Base-by-base conservation (phyloP, 2,329 filamentous ascomycete genomes). In the Arthrobotrys megalospora region DNA sequence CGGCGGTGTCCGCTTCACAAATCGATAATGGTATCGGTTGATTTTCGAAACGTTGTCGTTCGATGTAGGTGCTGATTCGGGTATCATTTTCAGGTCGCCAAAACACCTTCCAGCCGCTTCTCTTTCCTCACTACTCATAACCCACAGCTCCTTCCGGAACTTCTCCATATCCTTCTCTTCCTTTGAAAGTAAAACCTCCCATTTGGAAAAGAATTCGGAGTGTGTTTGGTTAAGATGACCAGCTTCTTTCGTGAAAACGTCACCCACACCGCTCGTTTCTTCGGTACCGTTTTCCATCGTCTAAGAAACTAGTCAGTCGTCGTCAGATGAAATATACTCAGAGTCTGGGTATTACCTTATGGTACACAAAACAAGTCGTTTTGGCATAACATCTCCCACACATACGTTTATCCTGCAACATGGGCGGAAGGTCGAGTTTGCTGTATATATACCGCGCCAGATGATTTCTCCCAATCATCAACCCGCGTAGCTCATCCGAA, bases 401-500 rank as follows among this genome's bases (percentile, higher is more conserved):
- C 81, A 92, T 89, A 83, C 92, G 91, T 76, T 93, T 90, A 82
- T 91, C 93, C 83, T 91, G 92, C 70, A 96, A 88, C 91, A 99
- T 96, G 0, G 91, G 90, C 0, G 96, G 96, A 28, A 99, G 87
- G 79, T 93, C 90, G 80, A 92, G 91, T 75, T 93, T 90, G 82
- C 96, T 91, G 72, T 93, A 91, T 48, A 97, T 90, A 82, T 93
- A 94, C 81, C 91, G 92, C 2, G 95, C 94, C 16, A 99, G 86
- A 80, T 93, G 90, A 82, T 99, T 99, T 65, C 96, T 91, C 84
- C 97, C 92, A 86, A 98, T 94, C 76, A 99, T 92, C 94, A 99
- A 97, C 81, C 97, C 94, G 43, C 94, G 91, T 64, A 99, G 89
- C 83, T 99, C 96, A 81, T 93, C 91, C 43, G 93, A 90, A 73